Base-by-base conservation (phyloP, 148 eudicot species). In the Cornus suecica region DNA sequence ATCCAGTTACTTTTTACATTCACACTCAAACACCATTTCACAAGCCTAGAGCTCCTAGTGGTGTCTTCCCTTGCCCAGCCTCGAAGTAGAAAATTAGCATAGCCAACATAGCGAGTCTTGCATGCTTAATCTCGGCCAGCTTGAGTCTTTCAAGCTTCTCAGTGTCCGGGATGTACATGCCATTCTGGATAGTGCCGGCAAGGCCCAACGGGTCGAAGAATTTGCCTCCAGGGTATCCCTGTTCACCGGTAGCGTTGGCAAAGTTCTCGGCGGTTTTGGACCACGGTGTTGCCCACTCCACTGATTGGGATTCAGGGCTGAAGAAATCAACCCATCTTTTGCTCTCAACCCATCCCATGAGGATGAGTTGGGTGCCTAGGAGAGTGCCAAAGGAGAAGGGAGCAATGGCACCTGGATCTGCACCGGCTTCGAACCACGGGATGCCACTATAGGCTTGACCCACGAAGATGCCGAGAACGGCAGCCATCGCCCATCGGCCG, bases 321-420 rank as follows among this genome's bases (percentile, higher is more conserved):
- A 90, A 94, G 80, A 92, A 94, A 66, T 94, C 99, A 1, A 89
- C 99, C 99, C 99, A 94, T 80, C 99, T 84, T 77, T 94, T 94
- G 92, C 99, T 91, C 88, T 94, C 99, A 0, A 94, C 99, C 97
- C 99, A 94, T 13, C 99, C 99, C 99, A 94, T 94, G 25, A 94
- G 92, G 60, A 94, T 78, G 66, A 94, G 97, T 69, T 94, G 99
- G 81, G 99, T 94, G 16, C 99, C 97, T 0, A 94, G 83, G 65
- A 94, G 87, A 23, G 97, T 76, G 11, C 88, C 88, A 52, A 94
- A 94, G 62, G 99, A 94, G 86, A 92, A 92, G 37, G 99, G 97
- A 4, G 97, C 96, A 24, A 92, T 77, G 4, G 97, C 99, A 1
- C 97, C 90, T 1, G 99, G 99, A 77, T 83, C 94, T 7, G 99